Conservation (phyloP, 1,284 basidiomycete species). For the Trichosporon sp. region DNA sequence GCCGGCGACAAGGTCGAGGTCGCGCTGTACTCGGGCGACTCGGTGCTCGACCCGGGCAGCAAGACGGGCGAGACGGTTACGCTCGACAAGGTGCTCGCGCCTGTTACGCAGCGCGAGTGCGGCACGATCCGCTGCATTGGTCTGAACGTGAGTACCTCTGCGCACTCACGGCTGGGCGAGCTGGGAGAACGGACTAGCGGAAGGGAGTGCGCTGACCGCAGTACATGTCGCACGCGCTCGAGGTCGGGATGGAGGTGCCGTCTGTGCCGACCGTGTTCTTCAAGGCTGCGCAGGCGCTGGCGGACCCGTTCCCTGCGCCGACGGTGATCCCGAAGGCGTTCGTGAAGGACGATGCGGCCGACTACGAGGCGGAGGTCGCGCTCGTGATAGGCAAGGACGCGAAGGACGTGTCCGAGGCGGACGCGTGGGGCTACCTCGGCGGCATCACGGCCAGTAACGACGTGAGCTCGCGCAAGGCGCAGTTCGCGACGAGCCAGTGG, state of each 20-base stretch:
- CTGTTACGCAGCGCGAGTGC: conserved; percentile 37
- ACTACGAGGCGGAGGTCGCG: conserved; percentile 84
- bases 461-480: conserved; percentile 41
- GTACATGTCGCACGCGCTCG: conserved; percentile 49
- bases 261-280: conserved; percentile 41
- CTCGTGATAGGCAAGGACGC: conserved; percentile 77
- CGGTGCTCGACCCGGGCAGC: conserved; percentile 40
- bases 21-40: conserved; percentile 36
- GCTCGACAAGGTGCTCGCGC: conserved; percentile 41
- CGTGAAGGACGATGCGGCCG: conserved; percentile 67
- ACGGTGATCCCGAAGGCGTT: conserved; percentile 41
- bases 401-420: conserved; percentile 68
- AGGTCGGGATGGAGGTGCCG: conserved; percentile 38
- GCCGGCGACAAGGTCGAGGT: conserved; percentile 32
- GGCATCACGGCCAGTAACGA: conserved; percentile 54
- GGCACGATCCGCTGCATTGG: conserved; percentile 48
- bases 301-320: conserved; percentile 37
- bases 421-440: conserved; percentile 76
- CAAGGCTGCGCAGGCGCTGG: conserved; percentile 38
- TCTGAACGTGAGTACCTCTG: conserved; percentile 36
- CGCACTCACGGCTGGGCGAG: neutral
- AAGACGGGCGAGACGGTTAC: conserved; percentile 34
- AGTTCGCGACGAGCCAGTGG: conserved; percentile 47
- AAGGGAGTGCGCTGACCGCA: conserved; percentile 19
- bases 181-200: neutral